phyloP scores from a whole-genome alignment of 441 rosid species.

The Pelargonium australe region DNA sequence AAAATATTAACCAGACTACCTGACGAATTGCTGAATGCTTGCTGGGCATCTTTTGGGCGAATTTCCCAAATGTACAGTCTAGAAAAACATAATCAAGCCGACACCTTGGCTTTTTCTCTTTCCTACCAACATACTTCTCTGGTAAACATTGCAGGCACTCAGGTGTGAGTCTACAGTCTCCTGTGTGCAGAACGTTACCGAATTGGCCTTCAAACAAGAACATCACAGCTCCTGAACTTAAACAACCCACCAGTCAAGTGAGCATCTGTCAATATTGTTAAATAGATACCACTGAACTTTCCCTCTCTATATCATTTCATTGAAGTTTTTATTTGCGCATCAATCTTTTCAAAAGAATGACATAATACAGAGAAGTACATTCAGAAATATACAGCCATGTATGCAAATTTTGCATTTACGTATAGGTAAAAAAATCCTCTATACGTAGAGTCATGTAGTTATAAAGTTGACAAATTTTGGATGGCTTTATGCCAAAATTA shows the following conservation, averaged over 20 bases:
- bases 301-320: neutral
- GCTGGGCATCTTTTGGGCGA: conserved; percentile 50
- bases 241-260: conserved; percentile 24
- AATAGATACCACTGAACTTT: neutral
- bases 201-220: conserved; percentile 82
- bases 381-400: neutral
- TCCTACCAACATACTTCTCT: conserved; percentile 42
- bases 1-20: conserved; percentile 29
- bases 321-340: neutral
- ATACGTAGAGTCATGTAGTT: too few species aligned
- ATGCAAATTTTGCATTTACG: neutral
- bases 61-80: conserved; percentile 80
- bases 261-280: conserved; percentile 24
- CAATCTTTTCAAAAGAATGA: neutral
- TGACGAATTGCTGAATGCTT: conserved; percentile 63
- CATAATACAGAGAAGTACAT: neutral
- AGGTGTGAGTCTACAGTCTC: conserved; percentile 79
- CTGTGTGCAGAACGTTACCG: conserved; percentile 79
- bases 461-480: too few species aligned
- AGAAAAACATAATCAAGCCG: conserved; percentile 67
- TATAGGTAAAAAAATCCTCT: too few species aligned
- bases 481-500: too few species aligned
- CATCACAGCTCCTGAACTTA: conserved; percentile 81
- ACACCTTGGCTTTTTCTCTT: conserved; percentile 38
- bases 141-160: conserved; percentile 58